Conservation (phyloP, 345 rosid genomes). For the Camelina laxa region DNA sequence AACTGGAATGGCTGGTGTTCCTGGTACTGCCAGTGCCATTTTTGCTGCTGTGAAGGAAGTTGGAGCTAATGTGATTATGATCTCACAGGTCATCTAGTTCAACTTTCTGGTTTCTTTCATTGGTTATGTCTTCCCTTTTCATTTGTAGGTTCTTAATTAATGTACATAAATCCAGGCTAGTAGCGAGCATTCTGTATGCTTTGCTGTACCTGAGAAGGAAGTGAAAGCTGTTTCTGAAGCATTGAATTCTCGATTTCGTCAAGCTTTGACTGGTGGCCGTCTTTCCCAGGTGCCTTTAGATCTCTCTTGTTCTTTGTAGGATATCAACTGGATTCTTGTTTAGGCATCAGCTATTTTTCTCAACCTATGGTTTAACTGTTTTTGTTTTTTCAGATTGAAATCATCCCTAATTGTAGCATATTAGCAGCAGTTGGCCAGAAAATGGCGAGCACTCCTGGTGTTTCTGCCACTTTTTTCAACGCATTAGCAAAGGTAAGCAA, state of each 20-base stretch:
- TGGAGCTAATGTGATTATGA: slow-evolving; percentile 97
- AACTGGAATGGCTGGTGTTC: slow-evolving; percentile 99
- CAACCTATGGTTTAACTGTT: slow-evolving; percentile 19
- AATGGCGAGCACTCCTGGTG: slow-evolving; percentile 99
- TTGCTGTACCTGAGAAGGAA: slow-evolving; percentile 98
- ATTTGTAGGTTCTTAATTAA: slow-evolving; percentile 36
- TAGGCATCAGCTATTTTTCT: slow-evolving; percentile 29
- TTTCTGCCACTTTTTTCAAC: slow-evolving; percentile 84
- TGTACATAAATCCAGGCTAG: slow-evolving; percentile 68
- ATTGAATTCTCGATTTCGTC: slow-evolving; percentile 73
- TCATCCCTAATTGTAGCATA: slow-evolving; percentile 90
- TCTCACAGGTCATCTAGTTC: slow-evolving; percentile 69
- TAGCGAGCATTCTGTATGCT: slow-evolving; percentile 97
- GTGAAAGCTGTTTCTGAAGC: slow-evolving; percentile 92
- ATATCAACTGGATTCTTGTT: slow-evolving; percentile 4
- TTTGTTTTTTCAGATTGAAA: slow-evolving; percentile 63
- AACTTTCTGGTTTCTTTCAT: slow-evolving; percentile 26
- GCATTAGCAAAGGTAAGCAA: slow-evolving; percentile 87
- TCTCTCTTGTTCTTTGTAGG: slow-evolving; percentile 8
- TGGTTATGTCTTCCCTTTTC: slow-evolving; percentile 26
- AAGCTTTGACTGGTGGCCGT: slow-evolving; percentile 93
- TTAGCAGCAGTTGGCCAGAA: slow-evolving; percentile 97
- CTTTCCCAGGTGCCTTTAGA: slow-evolving; percentile 77
- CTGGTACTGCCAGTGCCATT: slow-evolving; percentile 92
- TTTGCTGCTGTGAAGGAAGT: slow-evolving; percentile 97